phyloP scores from a whole-genome alignment of 306 rosid genomes.

The Alnus glutinosa region DNA sequence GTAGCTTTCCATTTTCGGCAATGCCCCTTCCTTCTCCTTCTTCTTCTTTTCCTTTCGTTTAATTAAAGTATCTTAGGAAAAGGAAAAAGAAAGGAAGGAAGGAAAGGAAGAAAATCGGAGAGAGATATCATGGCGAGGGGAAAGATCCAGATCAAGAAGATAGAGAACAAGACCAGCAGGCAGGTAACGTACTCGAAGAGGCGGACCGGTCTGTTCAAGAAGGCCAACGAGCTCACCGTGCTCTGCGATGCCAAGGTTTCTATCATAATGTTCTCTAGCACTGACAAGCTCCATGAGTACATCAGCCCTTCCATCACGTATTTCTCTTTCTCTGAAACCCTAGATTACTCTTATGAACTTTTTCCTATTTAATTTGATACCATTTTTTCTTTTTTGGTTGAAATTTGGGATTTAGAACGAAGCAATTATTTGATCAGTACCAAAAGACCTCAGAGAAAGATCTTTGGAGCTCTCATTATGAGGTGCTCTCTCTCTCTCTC shows the following conservation, averaged over 20 bases:
- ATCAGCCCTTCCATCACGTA: constrained; percentile 71
- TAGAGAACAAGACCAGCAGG: constrained; percentile 74
- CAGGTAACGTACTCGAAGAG: constrained; percentile 90
- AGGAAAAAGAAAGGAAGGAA: too few relatives aligned
- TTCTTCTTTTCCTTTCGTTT: not conserved
- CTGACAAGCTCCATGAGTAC: constrained; percentile 69
- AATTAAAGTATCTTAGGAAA: not conserved
- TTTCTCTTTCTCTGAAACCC: constrained; percentile 12
- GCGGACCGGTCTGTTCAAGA: constrained; percentile 82
- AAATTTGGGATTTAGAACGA: constrained; percentile 44
- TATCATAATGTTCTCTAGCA: constrained; percentile 63
- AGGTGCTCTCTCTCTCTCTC: constrained; percentile 37
- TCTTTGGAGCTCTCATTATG: constrained; percentile 78
- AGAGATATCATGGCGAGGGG: constrained; percentile 68
- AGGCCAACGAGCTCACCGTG: constrained; percentile 84
- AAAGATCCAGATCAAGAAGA: constrained; percentile 94
- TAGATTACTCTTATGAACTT: not conserved
- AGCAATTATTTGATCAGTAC: constrained; percentile 72
- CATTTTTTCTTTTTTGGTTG: not conserved
- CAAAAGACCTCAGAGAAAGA: constrained; percentile 56
- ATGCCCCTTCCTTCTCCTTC: constrained; percentile 14
- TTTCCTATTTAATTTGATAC: not conserved
- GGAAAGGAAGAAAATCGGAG: not conserved
- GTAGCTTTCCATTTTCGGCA: constrained; percentile 50
- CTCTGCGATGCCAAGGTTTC: constrained; percentile 91